A percentile compares a stretch with the other conserved stretches of the same genome.
Evolutionary conservation across 1,139 yeast genomes (phyloP).

Genomic region (Schwanniomyces etchellsii): DNA sequence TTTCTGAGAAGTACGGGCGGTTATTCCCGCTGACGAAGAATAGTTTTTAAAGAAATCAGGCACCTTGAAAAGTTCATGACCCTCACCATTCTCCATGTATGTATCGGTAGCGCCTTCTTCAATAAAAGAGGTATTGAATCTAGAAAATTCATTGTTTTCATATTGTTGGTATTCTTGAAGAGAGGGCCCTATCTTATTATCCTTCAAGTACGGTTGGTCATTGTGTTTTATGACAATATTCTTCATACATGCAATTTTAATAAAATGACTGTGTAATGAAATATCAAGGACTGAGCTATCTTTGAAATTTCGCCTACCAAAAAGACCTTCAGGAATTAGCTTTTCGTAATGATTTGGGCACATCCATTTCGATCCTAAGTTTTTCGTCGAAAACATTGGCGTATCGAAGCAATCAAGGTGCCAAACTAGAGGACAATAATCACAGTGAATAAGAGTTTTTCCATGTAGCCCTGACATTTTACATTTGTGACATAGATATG

Average conservation of each 20-base stretch:
- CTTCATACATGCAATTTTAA: constrained; percentile 36
- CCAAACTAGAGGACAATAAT: constrained; percentile 84
- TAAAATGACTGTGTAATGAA: constrained; percentile 29
- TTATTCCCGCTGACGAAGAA: constrained; percentile 37
- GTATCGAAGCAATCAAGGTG: constrained; percentile 84
- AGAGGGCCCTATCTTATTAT: constrained; percentile 11
- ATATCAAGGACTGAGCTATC: constrained; percentile 52
- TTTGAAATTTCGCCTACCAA: constrained; percentile 43
- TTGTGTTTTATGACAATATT: constrained; percentile 64
- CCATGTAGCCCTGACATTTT: constrained; percentile 58
- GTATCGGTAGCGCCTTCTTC: constrained; percentile 7
- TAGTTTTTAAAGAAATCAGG: constrained; percentile 42
- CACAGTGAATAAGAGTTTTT: constrained; percentile 65
- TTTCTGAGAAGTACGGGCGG: constrained; percentile 35
- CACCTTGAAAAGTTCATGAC: constrained; percentile 16
- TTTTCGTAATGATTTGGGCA: constrained; percentile 85
- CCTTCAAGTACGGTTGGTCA: constrained; percentile 49
- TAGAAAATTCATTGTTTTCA: constrained; percentile 21
- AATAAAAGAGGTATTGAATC: constrained; percentile 8
- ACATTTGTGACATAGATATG: constrained; percentile 73
- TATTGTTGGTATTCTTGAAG: constrained; percentile 28
- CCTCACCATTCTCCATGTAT: constrained; percentile 8
- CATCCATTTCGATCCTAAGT: constrained; percentile 81
- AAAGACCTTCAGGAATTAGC: constrained; percentile 31
- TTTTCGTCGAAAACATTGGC: constrained; percentile 71